phyloP scores from a whole-genome alignment of 2,329 filamentous ascomycete genomes.

The Penicillium sp. region DNA sequence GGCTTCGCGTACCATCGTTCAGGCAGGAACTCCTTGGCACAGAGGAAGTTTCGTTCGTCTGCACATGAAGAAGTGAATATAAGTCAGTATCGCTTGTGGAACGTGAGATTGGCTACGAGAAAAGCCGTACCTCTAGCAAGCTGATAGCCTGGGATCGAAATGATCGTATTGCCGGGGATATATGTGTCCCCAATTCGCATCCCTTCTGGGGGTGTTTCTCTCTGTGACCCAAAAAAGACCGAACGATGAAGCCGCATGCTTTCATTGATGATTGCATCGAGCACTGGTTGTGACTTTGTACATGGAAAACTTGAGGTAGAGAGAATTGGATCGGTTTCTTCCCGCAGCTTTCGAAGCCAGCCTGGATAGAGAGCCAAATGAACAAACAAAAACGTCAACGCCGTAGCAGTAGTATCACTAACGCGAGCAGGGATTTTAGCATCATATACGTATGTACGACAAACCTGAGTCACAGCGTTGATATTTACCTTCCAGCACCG shows the following conservation, averaged over 20 bases:
- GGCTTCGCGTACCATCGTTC: constrained; percentile 35
- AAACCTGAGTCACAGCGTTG: no score
- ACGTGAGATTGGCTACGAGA: background rate
- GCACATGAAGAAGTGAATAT: background rate
- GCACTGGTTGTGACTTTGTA: constrained; percentile 20
- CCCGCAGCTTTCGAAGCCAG: constrained; percentile 8
- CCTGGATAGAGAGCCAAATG: constrained; percentile 5
- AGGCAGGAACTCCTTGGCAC: constrained; percentile 32
- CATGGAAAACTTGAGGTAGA: constrained; percentile 11
- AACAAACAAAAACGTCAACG: constrained; percentile 9
- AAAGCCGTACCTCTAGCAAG: constrained; percentile 17
- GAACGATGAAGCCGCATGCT: constrained; percentile 37
- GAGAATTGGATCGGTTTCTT: constrained; percentile 6
- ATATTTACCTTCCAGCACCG: constrained; percentile 2
- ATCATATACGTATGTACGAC: background rate
- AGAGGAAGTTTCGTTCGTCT: constrained; percentile 21
- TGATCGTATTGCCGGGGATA: constrained; percentile 36
- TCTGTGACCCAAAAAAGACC: constrained; percentile 31
- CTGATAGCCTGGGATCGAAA: constrained; percentile 28
- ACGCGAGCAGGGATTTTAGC: background rate
- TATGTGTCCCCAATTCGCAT: constrained; percentile 28
- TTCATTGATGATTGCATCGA: constrained; percentile 38
- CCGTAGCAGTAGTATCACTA: constrained; percentile 9
- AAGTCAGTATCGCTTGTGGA: background rate
- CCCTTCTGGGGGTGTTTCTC: constrained; percentile 38